Evolutionary conservation across 1,284 basidiomycete species (phyloP), one percentile per base, ranked within the genome.

Genomic region (Rugosomyces carneus): DNA sequence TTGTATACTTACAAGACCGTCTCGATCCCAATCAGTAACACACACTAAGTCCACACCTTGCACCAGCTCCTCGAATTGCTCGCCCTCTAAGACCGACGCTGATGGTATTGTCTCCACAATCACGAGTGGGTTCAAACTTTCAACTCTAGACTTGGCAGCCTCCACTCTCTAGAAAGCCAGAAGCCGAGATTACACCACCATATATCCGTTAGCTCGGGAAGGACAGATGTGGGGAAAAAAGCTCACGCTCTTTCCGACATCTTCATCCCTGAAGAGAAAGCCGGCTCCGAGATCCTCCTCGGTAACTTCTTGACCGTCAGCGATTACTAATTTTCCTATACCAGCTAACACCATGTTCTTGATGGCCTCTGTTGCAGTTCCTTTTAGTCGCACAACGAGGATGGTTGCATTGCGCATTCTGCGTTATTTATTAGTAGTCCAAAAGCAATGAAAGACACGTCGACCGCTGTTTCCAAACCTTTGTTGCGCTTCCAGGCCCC

Each of bases 401-500:
- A 99, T 89, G 4, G 92, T 89, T 10, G 94, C 89, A 58, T 89
- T 91, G 55, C 93, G 82, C 90, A 98, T 95, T 59, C 93, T 95
- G 56, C 57, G 53, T 42, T 18, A 40, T 36, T 5, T 40, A 49
- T 55, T 38, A 53, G 50, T 27, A 34, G 31, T 40, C 42, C 27
- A 49, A 16, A 52, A 19, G 24, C 43, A 40, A 7, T 58, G 48
- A 44, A 29, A 13, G 27, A 36, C 35, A 41, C 13, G 45, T 45
- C 35, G 46, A 45, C 42, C 39, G 48, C 48, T 31, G 31, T 11
- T 34, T 50, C 63, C 72, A 57, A 52, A 92, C 93, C 84, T 78
- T 66, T 95, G 93, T 65, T 99, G 95, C 21, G 96, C 95, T 64
- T 97, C 95, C 23, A 97, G 78, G 37, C 96, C 95, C 95, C 95